phyloP scores from a whole-genome alignment of 2,329 filamentous ascomycete genomes.

The Penicillium fuscoglaucum region DNA sequence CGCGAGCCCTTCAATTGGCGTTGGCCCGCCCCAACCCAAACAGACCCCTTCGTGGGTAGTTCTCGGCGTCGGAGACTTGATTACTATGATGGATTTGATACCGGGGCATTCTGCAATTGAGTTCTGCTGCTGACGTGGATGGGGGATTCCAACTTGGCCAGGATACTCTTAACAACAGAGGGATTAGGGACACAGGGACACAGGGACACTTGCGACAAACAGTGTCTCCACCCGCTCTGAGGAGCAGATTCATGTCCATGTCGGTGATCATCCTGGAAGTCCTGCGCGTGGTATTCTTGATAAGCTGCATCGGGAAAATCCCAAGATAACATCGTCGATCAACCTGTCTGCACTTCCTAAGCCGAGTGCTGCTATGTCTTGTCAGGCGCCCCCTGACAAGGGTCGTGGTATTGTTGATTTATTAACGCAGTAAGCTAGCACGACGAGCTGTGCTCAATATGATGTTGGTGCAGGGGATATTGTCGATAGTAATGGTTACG shows the following conservation, averaged over 20 bases:
- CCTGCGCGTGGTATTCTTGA: neutral
- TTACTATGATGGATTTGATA: neutral
- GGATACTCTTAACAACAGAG: neutral
- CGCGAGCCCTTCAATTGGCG: neutral
- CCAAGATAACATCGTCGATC: neutral
- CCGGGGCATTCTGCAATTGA: neutral
- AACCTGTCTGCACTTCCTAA: neutral
- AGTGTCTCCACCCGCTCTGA: constrained; percentile 3
- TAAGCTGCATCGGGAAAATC: neutral
- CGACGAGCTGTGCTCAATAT: neutral
- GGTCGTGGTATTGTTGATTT: neutral
- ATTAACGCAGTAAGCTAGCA: neutral
- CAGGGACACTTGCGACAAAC: neutral
- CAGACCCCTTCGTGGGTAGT: neutral
- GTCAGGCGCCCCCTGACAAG: neutral
- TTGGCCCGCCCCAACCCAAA: neutral
- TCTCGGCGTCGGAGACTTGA: neutral
- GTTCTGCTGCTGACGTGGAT: neutral
- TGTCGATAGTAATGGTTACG: neutral
- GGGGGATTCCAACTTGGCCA: constrained; percentile 2
- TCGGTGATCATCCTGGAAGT: neutral
- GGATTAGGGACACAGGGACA: neutral
- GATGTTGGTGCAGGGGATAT: neutral
- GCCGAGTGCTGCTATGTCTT: constrained; percentile 3
- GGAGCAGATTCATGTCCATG: constrained; percentile 8